Percentiles rank a stretch among this genome's conserved stretches.
Conservation (phyloP, 1,284 basidiomycete species). For the Sphaerobolus stellatus region DNA sequence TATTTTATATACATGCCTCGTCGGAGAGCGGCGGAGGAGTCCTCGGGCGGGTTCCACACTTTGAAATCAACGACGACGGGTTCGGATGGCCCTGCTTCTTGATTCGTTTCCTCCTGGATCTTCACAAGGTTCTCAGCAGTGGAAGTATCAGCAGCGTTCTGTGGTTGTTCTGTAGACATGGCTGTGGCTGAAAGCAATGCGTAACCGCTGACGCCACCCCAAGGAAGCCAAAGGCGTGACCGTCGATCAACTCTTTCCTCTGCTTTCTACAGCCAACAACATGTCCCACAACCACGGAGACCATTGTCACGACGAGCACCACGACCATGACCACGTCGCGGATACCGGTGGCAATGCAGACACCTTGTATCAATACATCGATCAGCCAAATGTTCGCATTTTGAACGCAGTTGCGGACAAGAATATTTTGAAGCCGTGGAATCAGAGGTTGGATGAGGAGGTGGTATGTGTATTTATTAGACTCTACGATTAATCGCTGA, state of each 20-base stretch:
- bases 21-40: background rate
- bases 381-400: slow-evolving; percentile 69
- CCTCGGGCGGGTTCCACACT: slow-evolving; percentile 16
- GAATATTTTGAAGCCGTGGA: slow-evolving; percentile 73
- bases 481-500: slow-evolving; percentile 6
- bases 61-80: slow-evolving; percentile 12
- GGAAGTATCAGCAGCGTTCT: background rate
- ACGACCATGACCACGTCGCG: slow-evolving; percentile 56
- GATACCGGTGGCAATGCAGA: slow-evolving; percentile 58
- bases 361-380: slow-evolving; percentile 68
- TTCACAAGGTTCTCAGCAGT: background rate
- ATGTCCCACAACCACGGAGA: slow-evolving; percentile 56
- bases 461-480: slow-evolving; percentile 42
- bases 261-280: no score
- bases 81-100: background rate
- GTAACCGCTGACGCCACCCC: background rate
- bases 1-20: slow-evolving; percentile 1
- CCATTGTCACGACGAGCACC: slow-evolving; percentile 56
- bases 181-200: background rate
- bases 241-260: background rate
- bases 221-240: background rate
- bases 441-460: slow-evolving; percentile 61
- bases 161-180: slow-evolving; percentile 4
- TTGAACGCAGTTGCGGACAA: slow-evolving; percentile 54
- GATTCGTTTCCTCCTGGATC: background rate